Conservation (phyloP, 1,284 basidiomycete species). For the Melampsora medusae region DNA sequence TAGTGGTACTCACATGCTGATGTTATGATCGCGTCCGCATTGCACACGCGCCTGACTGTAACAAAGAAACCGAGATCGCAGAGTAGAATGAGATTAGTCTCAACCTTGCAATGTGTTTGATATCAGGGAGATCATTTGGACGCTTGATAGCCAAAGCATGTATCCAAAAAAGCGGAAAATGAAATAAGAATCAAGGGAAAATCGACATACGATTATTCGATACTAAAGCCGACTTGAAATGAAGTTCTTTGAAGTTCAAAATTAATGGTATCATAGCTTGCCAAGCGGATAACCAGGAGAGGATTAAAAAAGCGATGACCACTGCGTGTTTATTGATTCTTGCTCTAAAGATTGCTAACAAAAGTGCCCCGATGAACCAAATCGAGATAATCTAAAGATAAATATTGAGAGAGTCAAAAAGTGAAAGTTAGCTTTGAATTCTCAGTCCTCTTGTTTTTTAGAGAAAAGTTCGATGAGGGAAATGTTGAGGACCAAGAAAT, state of each 20-base stretch:
- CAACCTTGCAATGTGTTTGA: too few species aligned
- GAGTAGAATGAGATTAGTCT: too few species aligned
- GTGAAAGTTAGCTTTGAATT: background rate
- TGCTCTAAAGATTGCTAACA: constrained; percentile 26
- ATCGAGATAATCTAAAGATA: constrained; percentile 16
- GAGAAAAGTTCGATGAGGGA: background rate
- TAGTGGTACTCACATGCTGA: background rate
- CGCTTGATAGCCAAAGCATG: too few species aligned
- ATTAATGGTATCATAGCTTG: constrained; percentile 40
- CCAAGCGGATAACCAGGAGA: constrained; percentile 43
- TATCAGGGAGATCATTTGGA: too few species aligned
- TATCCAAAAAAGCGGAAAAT: too few species aligned
- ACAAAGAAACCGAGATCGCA: background rate
- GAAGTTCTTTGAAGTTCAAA: constrained; percentile 8
- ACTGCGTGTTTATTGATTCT: constrained; percentile 28
- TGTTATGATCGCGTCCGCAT: constrained; percentile 5
- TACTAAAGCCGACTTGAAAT: background rate
- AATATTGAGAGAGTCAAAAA: background rate
- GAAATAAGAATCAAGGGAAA: background rate
- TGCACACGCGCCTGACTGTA: background rate
- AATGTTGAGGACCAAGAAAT: background rate
- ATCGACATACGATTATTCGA: background rate
- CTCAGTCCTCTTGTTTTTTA: background rate
- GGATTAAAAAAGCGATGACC: constrained; percentile 31
- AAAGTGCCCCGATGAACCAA: constrained; percentile 36